phyloP scores from a whole-genome alignment of 495 filamentous ascomycete species.

The Friedmanniomyces endolithicus region DNA sequence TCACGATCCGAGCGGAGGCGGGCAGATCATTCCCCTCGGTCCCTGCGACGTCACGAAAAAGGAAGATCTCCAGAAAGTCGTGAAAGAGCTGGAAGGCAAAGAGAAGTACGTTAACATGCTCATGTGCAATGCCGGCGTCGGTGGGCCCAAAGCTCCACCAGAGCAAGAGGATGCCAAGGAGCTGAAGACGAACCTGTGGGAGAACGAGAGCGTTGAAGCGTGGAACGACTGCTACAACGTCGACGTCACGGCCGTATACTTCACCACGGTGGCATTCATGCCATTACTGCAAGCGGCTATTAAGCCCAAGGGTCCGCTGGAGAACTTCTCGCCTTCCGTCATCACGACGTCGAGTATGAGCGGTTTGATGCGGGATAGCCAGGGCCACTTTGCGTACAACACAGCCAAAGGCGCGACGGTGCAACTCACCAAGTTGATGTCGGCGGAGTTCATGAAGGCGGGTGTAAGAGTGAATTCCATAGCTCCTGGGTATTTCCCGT shows the following conservation, averaged over 20 bases:
- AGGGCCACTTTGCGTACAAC: slow-evolving; percentile 36
- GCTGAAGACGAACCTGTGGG: slow-evolving; percentile 33
- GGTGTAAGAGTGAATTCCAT: slow-evolving; percentile 37
- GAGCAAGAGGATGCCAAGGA: slow-evolving; percentile 22
- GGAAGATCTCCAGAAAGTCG: slow-evolving; percentile 26
- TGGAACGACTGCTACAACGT: slow-evolving; percentile 33
- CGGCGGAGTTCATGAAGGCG: slow-evolving; percentile 36
- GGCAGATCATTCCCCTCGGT: slow-evolving; percentile 32
- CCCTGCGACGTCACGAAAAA: slow-evolving; percentile 36
- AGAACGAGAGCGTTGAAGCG: slow-evolving; percentile 30
- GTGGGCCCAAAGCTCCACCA: slow-evolving; percentile 30
- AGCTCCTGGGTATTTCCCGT: slow-evolving; percentile 45
- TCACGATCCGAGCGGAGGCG: slow-evolving; percentile 27
- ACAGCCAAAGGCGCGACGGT: slow-evolving; percentile 34
- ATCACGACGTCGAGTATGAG: slow-evolving; percentile 35
- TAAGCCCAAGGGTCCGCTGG: slow-evolving; percentile 24
- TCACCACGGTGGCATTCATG: slow-evolving; percentile 34
- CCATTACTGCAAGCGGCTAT: slow-evolving; percentile 33
- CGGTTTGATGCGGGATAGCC: slow-evolving; percentile 32
- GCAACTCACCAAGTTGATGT: slow-evolving; percentile 36
- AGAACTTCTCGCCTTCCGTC: slow-evolving; percentile 27
- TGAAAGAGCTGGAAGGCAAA: slow-evolving; percentile 26
- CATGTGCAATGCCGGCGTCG: slow-evolving; percentile 30
- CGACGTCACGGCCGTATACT: slow-evolving; percentile 34
- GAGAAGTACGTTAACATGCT: slow-evolving; percentile 31